Conservation (phyloP, 2,329 filamentous ascomycete species). For the Penicillium hesseltinei region DNA sequence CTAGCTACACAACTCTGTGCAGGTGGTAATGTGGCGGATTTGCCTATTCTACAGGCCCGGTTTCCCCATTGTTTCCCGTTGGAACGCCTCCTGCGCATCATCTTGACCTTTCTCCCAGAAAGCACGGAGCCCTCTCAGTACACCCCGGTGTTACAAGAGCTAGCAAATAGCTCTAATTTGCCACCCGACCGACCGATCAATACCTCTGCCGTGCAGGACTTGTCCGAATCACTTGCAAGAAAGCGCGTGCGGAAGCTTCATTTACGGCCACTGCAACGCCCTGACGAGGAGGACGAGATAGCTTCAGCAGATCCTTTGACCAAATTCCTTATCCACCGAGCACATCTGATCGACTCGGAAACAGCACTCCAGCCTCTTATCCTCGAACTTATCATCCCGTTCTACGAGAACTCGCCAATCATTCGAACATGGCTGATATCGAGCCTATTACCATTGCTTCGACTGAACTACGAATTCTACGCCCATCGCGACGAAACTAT, state of each 20-base stretch:
- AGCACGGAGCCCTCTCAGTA: slow-evolving; percentile 53
- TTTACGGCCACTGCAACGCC: slow-evolving; percentile 50
- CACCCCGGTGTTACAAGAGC: slow-evolving; percentile 47
- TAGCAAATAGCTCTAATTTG: slow-evolving; percentile 39
- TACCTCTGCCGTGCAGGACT: slow-evolving; percentile 45
- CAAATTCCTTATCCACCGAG: slow-evolving; percentile 60
- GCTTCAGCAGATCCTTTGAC: slow-evolving; percentile 50
- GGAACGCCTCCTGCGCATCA: slow-evolving; percentile 57
- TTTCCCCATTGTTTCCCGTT: slow-evolving; percentile 50
- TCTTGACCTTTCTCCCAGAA: slow-evolving; percentile 63
- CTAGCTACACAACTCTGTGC: slow-evolving; percentile 58
- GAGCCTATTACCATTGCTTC: slow-evolving; percentile 57
- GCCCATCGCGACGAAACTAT: slow-evolving; percentile 46
- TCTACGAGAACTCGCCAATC: slow-evolving; percentile 53
- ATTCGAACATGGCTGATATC: slow-evolving; percentile 61
- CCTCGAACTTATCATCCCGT: slow-evolving; percentile 56
- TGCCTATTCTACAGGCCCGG: slow-evolving; percentile 52
- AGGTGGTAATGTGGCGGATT: slow-evolving; percentile 51
- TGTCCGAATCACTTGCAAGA: slow-evolving; percentile 51
- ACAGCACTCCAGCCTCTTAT: slow-evolving; percentile 58
- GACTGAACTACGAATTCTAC: slow-evolving; percentile 63
- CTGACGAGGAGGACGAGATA: slow-evolving; percentile 45
- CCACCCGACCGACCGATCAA: slow-evolving; percentile 42
- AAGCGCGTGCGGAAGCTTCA: slow-evolving; percentile 53
- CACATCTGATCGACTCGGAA: slow-evolving; percentile 58